Base-by-base conservation (phyloP, 345 rosid genomes). In the Gossypium anomalum region DNA sequence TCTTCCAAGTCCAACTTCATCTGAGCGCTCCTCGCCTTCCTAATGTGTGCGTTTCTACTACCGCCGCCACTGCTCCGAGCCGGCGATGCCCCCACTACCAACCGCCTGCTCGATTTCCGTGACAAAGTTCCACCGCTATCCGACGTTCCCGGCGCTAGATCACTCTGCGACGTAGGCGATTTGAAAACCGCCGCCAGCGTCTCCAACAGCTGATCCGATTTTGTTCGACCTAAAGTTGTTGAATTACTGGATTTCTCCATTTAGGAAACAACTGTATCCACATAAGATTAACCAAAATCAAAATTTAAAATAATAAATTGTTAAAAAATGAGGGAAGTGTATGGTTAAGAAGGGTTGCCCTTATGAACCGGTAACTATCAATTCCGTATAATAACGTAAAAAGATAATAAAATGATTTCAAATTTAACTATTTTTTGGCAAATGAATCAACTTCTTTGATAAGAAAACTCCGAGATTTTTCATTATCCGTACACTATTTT, bases 11-110 rank as follows among this genome's bases (percentile, higher is more conserved):
- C 97, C 2, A 87, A 48, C 82, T 87, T 92, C 63, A 89, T 75
- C 59, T 94, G 98, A 23, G 96, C 93, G 49, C 98, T 94, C 76
- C 98, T 80, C 1, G 96, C 87, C 87, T 92, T 94, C 82, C 98
- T 84, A 57, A 92, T 92, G 83, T 92, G 92, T 15, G 92, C 77
- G 70, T 86, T 91, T 22, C 63, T 89, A 82, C 77, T 77, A 19
- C 84, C 71, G 16, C 88, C 77, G 22, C 83, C 76, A 34, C 41
- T 34, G 71, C 82, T 72, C 13, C 89, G 83, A n/a, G 94, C 97
- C 1, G 97, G 98, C 4, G 98, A 94, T 10, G 82, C 82, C 2
- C 73, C 76, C 82, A 78, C 82, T 85, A 82, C 45, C 62, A 79
- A 55, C 71, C 97, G 73, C 79, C 87, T 72, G 86, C 97, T 92